Evolutionary conservation across 345 rosid species (phyloP).

Genomic region (Citrus reticulata): DNA sequence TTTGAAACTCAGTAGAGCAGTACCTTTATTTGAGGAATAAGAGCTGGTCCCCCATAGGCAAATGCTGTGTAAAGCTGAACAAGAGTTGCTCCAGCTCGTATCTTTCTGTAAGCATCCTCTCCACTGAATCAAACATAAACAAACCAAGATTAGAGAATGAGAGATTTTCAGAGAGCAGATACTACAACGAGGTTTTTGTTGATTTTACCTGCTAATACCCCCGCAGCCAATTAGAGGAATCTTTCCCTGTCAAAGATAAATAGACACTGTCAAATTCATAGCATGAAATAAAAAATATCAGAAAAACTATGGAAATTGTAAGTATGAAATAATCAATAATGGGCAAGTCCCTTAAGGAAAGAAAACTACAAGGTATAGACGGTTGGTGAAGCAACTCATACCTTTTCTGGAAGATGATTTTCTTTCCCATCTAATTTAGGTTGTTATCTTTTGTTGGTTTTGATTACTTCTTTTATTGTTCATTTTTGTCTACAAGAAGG

Average conservation of each 20-base stretch:
- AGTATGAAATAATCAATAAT: background rate
- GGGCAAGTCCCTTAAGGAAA: background rate
- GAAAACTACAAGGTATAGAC: background rate
- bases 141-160: background rate
- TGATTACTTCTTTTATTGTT: background rate
- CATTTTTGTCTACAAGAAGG: background rate
- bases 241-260: conserved; percentile 61
- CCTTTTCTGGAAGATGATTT: background rate
- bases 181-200: background rate
- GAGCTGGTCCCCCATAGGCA: conserved; percentile 97
- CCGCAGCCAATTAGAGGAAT: conserved; percentile 93
- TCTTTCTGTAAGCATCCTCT: conserved; percentile 92
- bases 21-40: conserved; percentile 92
- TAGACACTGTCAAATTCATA: conserved; percentile 1
- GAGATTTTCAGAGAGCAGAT: background rate
- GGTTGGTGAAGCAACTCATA: background rate
- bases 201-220: conserved; percentile 76
- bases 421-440: background rate
- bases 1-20: background rate
- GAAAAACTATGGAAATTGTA: background rate
- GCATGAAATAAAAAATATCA: background rate
- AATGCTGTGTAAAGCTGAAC: conserved; percentile 94
- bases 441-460: background rate
- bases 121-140: conserved; percentile 50
- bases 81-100: conserved; percentile 95